Percentiles rank a stretch among this genome's conserved stretches.
These are phyloP conservation scores for Fusarium mundagurra DNA, from an alignment of 2,329 filamentous ascomycete genomes.

Conservation along the genomic window DNA sequence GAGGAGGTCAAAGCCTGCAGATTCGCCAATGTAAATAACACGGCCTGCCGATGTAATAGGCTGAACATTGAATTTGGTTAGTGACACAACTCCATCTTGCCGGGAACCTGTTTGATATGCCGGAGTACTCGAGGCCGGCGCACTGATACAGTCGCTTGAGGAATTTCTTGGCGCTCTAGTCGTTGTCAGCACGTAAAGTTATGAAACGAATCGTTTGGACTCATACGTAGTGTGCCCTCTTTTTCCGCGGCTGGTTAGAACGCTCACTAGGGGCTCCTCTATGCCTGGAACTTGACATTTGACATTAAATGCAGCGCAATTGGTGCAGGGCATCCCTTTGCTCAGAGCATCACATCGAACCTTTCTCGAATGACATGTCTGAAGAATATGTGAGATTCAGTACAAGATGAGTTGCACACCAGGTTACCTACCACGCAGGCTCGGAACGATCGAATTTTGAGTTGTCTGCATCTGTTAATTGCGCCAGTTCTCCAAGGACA, in stretches of 20 bases:
- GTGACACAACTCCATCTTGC: neutral
- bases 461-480: neutral
- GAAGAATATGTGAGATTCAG: neutral
- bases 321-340: neutral
- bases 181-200: neutral
- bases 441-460: neutral
- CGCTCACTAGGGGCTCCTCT: neutral
- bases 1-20: neutral
- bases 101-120: rapidly evolving
- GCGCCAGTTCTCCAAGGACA: no score
- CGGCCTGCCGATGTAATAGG: neutral
- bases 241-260: neutral
- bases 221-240: neutral
- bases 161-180: neutral
- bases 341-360: neutral
- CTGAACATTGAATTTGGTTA: neutral
- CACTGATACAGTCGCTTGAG: neutral
- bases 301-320: neutral
- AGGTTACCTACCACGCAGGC: neutral
- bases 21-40: neutral
- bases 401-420: neutral
- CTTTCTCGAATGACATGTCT: neutral
- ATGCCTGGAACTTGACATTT: neutral
- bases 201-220: rapidly evolving
- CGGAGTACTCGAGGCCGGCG: neutral